Percentiles rank a stretch among this genome's conserved stretches.
Evolutionary conservation across 495 filamentous ascomycete genomes (phyloP).

Genomic region (Melanomma pulvis-pyrius): DNA sequence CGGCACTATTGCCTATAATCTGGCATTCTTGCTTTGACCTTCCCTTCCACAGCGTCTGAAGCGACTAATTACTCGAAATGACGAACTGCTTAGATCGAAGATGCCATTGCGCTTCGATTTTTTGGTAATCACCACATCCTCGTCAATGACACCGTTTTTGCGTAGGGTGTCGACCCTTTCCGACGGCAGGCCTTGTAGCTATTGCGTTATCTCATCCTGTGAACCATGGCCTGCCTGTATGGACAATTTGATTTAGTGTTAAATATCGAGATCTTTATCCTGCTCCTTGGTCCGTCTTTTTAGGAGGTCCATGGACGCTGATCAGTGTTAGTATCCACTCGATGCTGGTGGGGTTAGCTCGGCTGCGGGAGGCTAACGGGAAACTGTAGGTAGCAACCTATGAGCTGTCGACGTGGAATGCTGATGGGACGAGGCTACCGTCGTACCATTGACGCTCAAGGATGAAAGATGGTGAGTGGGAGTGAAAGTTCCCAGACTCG

Average conservation of each 20-base stretch:
- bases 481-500: background rate
- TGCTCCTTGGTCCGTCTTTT: background rate
- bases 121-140: conserved; percentile 9
- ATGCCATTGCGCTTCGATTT: conserved; percentile 15
- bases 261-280: conserved; percentile 1
- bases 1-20: background rate
- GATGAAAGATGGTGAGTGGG: background rate
- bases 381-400: background rate
- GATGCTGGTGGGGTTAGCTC: background rate
- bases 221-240: conserved; percentile 6
- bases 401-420: background rate
- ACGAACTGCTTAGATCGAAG: conserved; percentile 12
- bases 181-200: conserved; percentile 2
- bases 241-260: background rate
- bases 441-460: background rate
- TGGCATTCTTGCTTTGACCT: conserved; percentile 1
- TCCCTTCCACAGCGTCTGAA: conserved; percentile 9
- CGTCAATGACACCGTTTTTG: conserved; percentile 8
- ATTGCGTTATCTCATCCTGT: conserved; percentile 5
- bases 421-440: background rate
- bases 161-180: conserved; percentile 1
- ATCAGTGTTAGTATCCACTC: background rate
- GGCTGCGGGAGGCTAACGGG: background rate
- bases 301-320: background rate
- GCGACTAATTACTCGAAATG: conserved; percentile 10